phyloP scores from a whole-genome alignment of 2,329 filamentous ascomycete genomes.

The Aureobasidium musti region DNA sequence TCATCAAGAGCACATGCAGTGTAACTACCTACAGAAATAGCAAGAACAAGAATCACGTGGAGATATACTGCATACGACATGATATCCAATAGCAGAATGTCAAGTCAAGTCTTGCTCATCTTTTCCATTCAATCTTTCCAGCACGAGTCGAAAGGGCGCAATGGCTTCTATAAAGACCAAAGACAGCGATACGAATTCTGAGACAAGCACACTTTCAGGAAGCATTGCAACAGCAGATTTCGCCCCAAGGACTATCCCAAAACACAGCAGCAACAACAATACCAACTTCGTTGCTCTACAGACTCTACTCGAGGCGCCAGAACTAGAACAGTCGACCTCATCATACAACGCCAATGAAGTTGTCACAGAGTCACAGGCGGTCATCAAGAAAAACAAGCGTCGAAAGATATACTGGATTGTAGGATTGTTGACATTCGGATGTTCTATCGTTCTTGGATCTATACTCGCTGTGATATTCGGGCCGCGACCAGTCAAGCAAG shows the following conservation, averaged over 20 bases:
- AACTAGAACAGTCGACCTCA: not conserved
- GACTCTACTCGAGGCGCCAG: conserved; percentile 11
- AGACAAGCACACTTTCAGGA: not conserved
- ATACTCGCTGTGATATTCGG: conserved; percentile 7
- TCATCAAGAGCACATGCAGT: not conserved
- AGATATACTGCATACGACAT: not conserved
- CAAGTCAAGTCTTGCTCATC: not conserved
- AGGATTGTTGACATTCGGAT: not conserved
- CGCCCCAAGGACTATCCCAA: not conserved
- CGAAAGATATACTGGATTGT: not conserved
- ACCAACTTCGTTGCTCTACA: not conserved
- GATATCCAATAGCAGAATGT: not conserved
- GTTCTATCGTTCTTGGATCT: not conserved
- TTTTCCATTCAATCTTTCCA: not conserved
- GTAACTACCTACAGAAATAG: conserved; percentile 17
- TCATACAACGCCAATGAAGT: not conserved
- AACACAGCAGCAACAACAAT: not conserved
- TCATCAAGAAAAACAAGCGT: not conserved
- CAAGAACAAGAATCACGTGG: not conserved
- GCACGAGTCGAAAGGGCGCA: not conserved
- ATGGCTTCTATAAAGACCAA: not conserved
- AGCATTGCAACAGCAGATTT: conserved; percentile 4
- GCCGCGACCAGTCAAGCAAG: not conserved
- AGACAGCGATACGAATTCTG: conserved; percentile 1
- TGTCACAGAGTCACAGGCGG: not conserved